Conservation (phyloP, 192 early-diverging fungal genomes). For the Backusella liffmaniae region DNA sequence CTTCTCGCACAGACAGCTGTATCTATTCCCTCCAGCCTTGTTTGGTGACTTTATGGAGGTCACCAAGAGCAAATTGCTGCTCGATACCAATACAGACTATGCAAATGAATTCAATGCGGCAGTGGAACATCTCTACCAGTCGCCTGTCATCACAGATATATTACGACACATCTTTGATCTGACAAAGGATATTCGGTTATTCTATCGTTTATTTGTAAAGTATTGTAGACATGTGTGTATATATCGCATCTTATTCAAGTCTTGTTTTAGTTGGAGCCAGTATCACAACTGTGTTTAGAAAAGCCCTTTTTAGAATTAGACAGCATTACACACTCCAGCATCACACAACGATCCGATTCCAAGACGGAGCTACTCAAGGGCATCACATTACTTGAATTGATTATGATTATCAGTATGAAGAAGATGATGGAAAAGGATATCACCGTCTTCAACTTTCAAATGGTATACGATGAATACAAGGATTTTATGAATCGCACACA, state of each 20-base stretch:
- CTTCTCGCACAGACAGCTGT: constrained; percentile 86
- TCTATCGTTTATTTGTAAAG: constrained; percentile 56
- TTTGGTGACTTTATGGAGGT: constrained; percentile 61
- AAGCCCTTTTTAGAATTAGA: constrained; percentile 38
- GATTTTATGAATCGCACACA: constrained; percentile 68
- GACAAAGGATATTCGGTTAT: constrained; percentile 53
- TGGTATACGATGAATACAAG: constrained; percentile 92
- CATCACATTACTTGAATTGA: constrained; percentile 79
- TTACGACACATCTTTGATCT: constrained; percentile 57
- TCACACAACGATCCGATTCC: constrained; percentile 47
- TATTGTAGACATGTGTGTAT: neutral
- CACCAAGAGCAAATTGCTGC: constrained; percentile 47
- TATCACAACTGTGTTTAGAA: constrained; percentile 29
- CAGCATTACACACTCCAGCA: constrained; percentile 38
- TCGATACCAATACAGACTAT: constrained; percentile 29
- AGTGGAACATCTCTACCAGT: constrained; percentile 45
- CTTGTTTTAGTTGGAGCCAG: constrained; percentile 42
- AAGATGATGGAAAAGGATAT: constrained; percentile 65
- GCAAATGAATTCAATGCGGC: constrained; percentile 48
- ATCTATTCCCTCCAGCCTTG: constrained; percentile 56
- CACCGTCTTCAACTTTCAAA: constrained; percentile 87
- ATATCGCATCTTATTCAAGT: too few relatives aligned
- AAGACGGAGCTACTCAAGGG: constrained; percentile 59
- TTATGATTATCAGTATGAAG: constrained; percentile 76
- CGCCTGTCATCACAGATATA: constrained; percentile 38